These are phyloP conservation scores for Dacryopinax spathularia DNA, from an alignment of 768 basidiomycete genomes.

Conservation along the genomic window DNA sequence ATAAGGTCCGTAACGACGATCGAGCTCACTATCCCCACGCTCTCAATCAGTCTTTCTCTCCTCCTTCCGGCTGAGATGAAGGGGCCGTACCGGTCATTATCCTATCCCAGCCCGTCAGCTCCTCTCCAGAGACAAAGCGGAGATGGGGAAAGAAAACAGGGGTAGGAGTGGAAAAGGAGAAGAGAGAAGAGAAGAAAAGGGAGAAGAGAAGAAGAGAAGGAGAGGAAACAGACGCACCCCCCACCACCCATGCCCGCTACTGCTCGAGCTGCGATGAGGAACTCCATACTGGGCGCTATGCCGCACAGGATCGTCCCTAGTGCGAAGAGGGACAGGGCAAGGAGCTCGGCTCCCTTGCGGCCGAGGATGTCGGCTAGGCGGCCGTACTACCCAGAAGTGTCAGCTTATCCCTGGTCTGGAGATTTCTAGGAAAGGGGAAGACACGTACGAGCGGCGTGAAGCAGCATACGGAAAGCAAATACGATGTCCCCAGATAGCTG, in stretches of 20 bases:
- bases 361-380: slow-evolving; percentile 71
- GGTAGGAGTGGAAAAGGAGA: not conserved
- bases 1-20: slow-evolving; percentile 80
- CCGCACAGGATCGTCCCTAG: slow-evolving; percentile 78
- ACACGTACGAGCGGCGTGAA: slow-evolving; percentile 79
- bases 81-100: slow-evolving; percentile 59
- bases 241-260: slow-evolving; percentile 88
- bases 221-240: slow-evolving; percentile 42
- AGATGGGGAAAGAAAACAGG: not conserved
- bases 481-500: slow-evolving; percentile 79
- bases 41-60: not conserved
- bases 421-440: not conserved
- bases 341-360: slow-evolving; percentile 72
- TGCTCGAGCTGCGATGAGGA: slow-evolving; percentile 64
- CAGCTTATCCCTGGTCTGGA: slow-evolving; percentile 14
- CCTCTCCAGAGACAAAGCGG: too few relatives aligned
- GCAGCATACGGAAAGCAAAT: slow-evolving; percentile 76
- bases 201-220: slow-evolving; percentile 16
- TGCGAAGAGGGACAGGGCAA: slow-evolving; percentile 36
- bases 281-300: slow-evolving; percentile 70
- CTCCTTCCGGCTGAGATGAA: not conserved
- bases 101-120: slow-evolving; percentile 26
- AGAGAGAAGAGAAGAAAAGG: slow-evolving; percentile 14
- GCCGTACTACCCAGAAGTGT: slow-evolving; percentile 33
- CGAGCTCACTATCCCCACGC: slow-evolving; percentile 18